Evolutionary conservation across 345 rosid species (phyloP), one percentile per base, ranked within the genome.

Genomic region (Arabis hirsuta): DNA sequence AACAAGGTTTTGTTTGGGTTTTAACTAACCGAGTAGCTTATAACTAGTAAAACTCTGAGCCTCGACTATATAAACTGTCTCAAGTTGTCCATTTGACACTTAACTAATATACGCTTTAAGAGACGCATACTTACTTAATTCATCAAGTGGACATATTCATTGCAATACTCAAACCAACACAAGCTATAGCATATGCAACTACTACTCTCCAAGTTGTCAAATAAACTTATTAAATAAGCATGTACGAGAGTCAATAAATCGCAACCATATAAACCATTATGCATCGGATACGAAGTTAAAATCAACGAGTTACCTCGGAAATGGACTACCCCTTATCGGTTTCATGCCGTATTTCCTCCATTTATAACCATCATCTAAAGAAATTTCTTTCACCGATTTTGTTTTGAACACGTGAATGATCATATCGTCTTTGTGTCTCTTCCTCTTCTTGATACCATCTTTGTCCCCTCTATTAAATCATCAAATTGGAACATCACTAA

Each of bases 281-380:
- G 32, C 26, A 44, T 69, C 38, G 14, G 16, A 16, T 31, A 22
- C 24, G 11, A 44, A 67, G 56, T 58, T 24, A 59, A 11, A 60
- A 66, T 42, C 29, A 22, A 65, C 19, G 6, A 55, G 39, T 59
- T 73, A 83, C 87, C 87, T 79, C 8, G 83, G 87, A 76, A 39
- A 61, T 61, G 71, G 59, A 80, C 10, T 81, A 39, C 79, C 78
- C 61, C 6, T 84, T 26, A 81, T 80, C 11, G 75, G 56, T 67
- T 84, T 84, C 63, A 81, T 82, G 58, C 87, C 87, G 41, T 84
- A 84, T 48, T 84, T 84, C 50, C 82, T 55, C 87, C 87, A 84
- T 72, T 57, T 77, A 57, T 36, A 84, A 3, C 87, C 87, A 7
- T 82, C 86, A 42, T 82, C 84, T 64, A 82, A 51, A 34, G 69